Percentiles rank a stretch among this genome's conserved stretches.
Evolutionary conservation across 1,284 basidiomycete genomes (phyloP).

Genomic region (Sporisorium graminicola): DNA sequence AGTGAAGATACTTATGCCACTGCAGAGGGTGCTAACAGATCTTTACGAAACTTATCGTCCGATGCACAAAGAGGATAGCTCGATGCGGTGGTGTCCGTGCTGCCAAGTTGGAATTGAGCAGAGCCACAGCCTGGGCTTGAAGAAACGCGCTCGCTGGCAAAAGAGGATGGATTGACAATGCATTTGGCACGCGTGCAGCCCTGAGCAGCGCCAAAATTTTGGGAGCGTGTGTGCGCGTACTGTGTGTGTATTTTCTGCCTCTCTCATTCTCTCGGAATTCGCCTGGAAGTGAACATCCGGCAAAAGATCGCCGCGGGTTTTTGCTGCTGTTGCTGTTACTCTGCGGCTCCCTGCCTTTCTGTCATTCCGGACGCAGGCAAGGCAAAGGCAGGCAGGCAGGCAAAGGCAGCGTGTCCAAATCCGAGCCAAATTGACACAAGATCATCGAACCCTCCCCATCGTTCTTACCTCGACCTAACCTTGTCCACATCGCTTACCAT

Average conservation of each 20-base stretch:
- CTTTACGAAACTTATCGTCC: too few species aligned
- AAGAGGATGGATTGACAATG: not conserved
- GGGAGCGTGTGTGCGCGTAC: not conserved
- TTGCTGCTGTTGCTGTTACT: not conserved
- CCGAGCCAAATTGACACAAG: not conserved
- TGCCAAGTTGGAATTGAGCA: too few species aligned
- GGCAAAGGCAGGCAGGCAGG: too few species aligned
- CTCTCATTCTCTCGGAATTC: slow-evolving; percentile 7
- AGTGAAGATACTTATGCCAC: too few species aligned
- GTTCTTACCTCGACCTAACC: slow-evolving; percentile 1
- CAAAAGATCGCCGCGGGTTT: slow-evolving; percentile 13
- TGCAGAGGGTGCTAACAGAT: too few species aligned
- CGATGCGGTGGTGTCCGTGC: not conserved
- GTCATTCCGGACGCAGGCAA: not conserved
- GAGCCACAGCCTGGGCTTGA: not conserved
- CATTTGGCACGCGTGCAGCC: slow-evolving; percentile 4
- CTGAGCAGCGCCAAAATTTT: not conserved
- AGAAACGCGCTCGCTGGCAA: not conserved
- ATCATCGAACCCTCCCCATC: not conserved
- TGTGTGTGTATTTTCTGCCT: not conserved
- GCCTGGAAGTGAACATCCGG: slow-evolving; percentile 7
- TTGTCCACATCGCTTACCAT: not conserved
- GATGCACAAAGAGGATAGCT: too few species aligned
- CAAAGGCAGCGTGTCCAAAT: not conserved
- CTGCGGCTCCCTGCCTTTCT: not conserved